Evolutionary conservation across 2,329 filamentous ascomycete genomes (phyloP), one percentile per base, ranked within the genome.

Genomic region (Truncatella angustata): DNA sequence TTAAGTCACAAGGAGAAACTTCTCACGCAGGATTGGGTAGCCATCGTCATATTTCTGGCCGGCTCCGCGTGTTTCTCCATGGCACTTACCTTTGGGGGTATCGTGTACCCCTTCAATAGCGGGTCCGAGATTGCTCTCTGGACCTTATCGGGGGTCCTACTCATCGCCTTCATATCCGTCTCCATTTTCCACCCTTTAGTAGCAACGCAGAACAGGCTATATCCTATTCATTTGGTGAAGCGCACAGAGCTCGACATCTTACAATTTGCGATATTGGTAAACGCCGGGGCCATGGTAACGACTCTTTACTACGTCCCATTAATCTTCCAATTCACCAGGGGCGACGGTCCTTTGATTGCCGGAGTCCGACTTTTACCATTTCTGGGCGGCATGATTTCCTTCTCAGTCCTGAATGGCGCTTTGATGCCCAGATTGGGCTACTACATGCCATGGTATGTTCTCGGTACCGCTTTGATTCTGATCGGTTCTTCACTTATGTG

Each of bases 71-170:
- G 64, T 11, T 58, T 76, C 16, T 66, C 76, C 35, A 73, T 82
- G 64, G 77, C 68, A 0, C 70, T 81, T 51, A 71, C 68, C 40
- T 79, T 82, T 43, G 77, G 74, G 9, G 80, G 79, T 1, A 63
- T 68, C 1, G 52, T 72, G 4, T 82, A 71, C 54, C 55, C 61
- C 0, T 84, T 79, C 78, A 60, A 64, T 36, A 63, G 62, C 5
- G 70, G 70, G 1, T 63, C 66, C 0, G 71, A 72, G 43, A 78
- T 82, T 51, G 70, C 66, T 0, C 66, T 77, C 2, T 76, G 75
- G 48, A 67, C 75, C 6, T 58, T 75, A 2, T 71, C 70, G 1
- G 73, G 64, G 1, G 58, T 76, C 1, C 58, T 76, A 0, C 60
- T 75, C 26, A 59, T 76, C 24, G 56, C 64, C 11, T 79, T 79